Evolutionary conservation across 139 green algal species (phyloP).

Genomic region (Pycnococcus provasolii): DNA sequence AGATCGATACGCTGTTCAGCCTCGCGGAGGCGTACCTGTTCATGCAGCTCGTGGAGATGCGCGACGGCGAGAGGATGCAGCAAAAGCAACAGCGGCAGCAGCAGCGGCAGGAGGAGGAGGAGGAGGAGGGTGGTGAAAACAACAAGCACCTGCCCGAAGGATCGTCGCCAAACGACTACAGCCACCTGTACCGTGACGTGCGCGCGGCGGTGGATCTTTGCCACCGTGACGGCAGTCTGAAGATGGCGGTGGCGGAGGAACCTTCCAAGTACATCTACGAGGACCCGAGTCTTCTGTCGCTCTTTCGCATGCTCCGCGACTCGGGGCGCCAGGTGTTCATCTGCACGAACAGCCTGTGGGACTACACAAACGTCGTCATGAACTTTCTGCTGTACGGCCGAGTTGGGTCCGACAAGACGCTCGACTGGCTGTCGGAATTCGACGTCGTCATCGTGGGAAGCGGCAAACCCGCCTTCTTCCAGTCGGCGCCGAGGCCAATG

Average conservation of each 20-base stretch:
- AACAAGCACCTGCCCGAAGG: not conserved
- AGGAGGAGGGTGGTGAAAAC: not conserved
- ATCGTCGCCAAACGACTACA: slow-evolving; percentile 10
- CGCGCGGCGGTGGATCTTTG: slow-evolving; percentile 88
- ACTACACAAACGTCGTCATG: slow-evolving; percentile 98
- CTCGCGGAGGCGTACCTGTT: slow-evolving; percentile 63
- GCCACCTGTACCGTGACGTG: slow-evolving; percentile 64
- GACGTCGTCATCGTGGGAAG: slow-evolving; percentile 61
- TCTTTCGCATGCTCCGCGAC: slow-evolving; percentile 57
- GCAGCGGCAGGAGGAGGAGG: not conserved
- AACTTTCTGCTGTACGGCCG: slow-evolving; percentile 64
- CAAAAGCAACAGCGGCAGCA: slow-evolving; percentile 13
- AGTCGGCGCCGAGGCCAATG: slow-evolving; percentile 38
- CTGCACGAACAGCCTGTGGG: slow-evolving; percentile 89
- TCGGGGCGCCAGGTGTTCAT: slow-evolving; percentile 58
- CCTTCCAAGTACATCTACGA: slow-evolving; percentile 63
- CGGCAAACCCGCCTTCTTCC: slow-evolving; percentile 71
- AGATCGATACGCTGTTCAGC: slow-evolving; percentile 94
- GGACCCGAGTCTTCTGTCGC: slow-evolving; percentile 48
- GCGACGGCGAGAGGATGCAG: slow-evolving; percentile 20
- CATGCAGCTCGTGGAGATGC: slow-evolving; percentile 45
- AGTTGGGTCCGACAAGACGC: slow-evolving; percentile 32
- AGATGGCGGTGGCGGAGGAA: slow-evolving; percentile 73
- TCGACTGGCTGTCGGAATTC: slow-evolving; percentile 79
- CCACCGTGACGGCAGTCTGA: slow-evolving; percentile 87